Conservation (phyloP, 2,329 filamentous ascomycete genomes). For the Alternaria conjuncta region DNA sequence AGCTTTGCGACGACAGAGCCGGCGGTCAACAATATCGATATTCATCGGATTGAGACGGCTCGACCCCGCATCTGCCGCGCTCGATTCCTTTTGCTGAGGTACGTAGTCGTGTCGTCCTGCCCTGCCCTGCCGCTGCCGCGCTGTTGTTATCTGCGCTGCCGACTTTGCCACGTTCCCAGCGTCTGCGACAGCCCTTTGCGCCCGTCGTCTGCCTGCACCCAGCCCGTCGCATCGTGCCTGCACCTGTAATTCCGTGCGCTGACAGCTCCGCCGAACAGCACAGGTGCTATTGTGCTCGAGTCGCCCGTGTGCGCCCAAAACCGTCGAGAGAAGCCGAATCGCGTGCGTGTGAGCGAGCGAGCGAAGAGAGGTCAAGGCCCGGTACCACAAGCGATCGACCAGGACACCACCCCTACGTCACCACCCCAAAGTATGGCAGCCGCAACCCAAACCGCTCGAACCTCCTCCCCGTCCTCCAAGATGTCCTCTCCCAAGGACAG, state of each 20-base stretch:
- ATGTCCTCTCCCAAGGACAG: constrained; percentile 49
- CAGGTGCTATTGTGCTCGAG: constrained; percentile 10
- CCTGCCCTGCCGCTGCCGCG: constrained; percentile 17
- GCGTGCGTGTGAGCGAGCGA: constrained; percentile 26
- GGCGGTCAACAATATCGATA: constrained; percentile 20
- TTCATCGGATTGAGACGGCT: constrained; percentile 18
- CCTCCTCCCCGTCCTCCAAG: constrained; percentile 45
- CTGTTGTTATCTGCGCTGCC: constrained; percentile 21
- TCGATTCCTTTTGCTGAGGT: constrained; percentile 30
- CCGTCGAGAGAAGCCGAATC: constrained; percentile 21
- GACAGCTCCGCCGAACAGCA: constrained; percentile 7
- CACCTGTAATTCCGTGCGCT: constrained; percentile 19
- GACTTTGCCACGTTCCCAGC: constrained; percentile 29
- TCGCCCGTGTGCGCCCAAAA: constrained; percentile 15
- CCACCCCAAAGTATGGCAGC: constrained; percentile 44
- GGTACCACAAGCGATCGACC: constrained; percentile 39
- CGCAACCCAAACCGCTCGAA: constrained; percentile 43
- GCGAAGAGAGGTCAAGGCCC: constrained; percentile 29
- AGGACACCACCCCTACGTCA: constrained; percentile 44
- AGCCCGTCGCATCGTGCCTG: constrained; percentile 20
- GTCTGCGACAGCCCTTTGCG: constrained; percentile 24
- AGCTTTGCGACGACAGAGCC: constrained; percentile 25
- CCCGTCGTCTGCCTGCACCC: constrained; percentile 14
- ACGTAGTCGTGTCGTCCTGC: constrained; percentile 29
- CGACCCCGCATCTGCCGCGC: constrained; percentile 38